Evolutionary conservation across 345 rosid genomes (phyloP).

Genomic region (Capsella bursapastoris): DNA sequence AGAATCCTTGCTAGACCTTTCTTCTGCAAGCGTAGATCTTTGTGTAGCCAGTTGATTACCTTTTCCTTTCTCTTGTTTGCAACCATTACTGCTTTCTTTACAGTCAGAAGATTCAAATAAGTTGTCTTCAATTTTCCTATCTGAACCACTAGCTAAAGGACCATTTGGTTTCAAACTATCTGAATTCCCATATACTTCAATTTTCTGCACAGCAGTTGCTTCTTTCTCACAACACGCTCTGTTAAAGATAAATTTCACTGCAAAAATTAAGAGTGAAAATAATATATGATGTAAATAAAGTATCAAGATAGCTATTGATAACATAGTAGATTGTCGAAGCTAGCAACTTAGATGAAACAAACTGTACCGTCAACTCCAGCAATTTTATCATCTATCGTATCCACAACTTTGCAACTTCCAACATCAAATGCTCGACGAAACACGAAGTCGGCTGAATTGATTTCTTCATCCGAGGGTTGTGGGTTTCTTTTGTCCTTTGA

Average conservation of each 20-base stretch:
- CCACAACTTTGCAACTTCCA: constrained; percentile 43
- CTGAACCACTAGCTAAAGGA: constrained; percentile 34
- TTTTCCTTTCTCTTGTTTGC: constrained; percentile 37
- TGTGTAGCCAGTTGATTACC: constrained; percentile 28
- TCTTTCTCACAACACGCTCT: constrained; percentile 45
- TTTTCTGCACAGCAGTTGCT: constrained; percentile 40
- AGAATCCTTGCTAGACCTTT: constrained; percentile 32
- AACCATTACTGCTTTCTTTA: constrained; percentile 30
- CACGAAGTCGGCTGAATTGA: constrained; percentile 62
- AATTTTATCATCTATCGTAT: constrained; percentile 65
- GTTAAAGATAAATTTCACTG: constrained; percentile 75
- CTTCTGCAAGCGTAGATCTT: constrained; percentile 35
- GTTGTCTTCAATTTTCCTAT: constrained; percentile 24
- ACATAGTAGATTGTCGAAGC: constrained; percentile 27
- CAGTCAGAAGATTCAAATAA: constrained; percentile 23
- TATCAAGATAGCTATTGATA: constrained; percentile 23
- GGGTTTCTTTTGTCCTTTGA: constrained; percentile 78
- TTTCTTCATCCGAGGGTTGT: constrained; percentile 60
- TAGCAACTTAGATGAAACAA: constrained; percentile 22
- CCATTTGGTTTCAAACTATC: constrained; percentile 39
- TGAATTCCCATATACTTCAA: constrained; percentile 18
- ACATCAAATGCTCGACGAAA: constrained; percentile 86
- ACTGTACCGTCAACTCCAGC: constrained; percentile 71
- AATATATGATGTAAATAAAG: constrained; percentile 27
- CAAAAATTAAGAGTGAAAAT: constrained; percentile 48